Percentiles rank a stretch among this genome's conserved stretches.
Evolutionary conservation across 192 early-diverging fungal species (phyloP).

Genomic region (Glomus cerebriforme): DNA sequence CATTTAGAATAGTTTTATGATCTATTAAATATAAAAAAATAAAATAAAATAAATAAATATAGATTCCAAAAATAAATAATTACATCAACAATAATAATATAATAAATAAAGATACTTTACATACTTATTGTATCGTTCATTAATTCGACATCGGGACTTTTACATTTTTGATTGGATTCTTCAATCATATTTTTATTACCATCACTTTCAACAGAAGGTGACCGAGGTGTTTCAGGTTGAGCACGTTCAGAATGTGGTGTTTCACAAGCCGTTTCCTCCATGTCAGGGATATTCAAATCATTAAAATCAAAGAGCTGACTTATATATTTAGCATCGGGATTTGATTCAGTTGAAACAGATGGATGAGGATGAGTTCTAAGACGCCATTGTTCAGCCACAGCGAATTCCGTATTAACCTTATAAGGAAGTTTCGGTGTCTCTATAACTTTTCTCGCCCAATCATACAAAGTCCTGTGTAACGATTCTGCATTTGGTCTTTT

Average conservation of each 20-base stretch:
- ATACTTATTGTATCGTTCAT: neutral
- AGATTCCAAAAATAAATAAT: neutral
- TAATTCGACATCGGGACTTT: neutral
- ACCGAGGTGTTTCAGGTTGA: neutral
- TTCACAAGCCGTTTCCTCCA: neutral
- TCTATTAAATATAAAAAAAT: neutral
- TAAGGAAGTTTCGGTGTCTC: constrained; percentile 10
- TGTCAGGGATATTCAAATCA: neutral
- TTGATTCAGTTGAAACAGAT: neutral
- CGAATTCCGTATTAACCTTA: constrained; percentile 16
- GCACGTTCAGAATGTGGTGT: neutral
- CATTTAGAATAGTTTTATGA: neutral
- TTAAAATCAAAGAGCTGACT: constrained; percentile 8
- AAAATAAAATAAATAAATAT: neutral
- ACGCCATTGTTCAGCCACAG: constrained; percentile 2
- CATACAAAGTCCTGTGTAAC: neutral
- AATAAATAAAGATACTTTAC: neutral
- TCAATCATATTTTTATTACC: neutral
- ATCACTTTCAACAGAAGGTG: neutral
- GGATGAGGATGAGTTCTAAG: neutral
- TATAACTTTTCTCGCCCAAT: constrained; percentile 2
- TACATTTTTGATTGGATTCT: neutral
- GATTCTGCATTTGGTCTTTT: constrained; percentile 4
- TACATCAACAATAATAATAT: neutral
- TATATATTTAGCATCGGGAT: neutral